Evolutionary conservation across 1,284 basidiomycete species (phyloP).

Genomic region (Austroboletus niveus): DNA sequence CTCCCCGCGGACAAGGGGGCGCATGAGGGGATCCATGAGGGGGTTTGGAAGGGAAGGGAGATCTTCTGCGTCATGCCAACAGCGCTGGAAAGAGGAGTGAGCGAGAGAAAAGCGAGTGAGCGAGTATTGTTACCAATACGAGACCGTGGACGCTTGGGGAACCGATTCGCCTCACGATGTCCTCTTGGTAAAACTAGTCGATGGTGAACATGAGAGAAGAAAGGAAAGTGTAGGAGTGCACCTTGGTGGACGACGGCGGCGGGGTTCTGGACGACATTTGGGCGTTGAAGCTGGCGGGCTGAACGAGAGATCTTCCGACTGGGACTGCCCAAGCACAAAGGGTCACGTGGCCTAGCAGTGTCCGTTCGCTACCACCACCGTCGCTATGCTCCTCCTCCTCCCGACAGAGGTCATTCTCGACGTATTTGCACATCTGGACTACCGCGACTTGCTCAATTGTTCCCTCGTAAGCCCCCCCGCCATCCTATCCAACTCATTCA

Average conservation of each 20-base stretch:
- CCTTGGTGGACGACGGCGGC: constrained; percentile 25
- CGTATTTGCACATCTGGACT: constrained; percentile 35
- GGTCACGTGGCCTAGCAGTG: constrained; percentile 19
- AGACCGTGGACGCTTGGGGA: constrained; percentile 35
- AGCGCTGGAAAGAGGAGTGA: constrained; percentile 48
- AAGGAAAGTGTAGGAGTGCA: neutral
- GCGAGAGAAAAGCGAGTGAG: neutral
- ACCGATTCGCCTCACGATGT: constrained; percentile 58
- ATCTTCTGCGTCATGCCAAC: constrained; percentile 81
- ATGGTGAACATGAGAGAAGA: neutral
- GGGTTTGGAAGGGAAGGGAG: constrained; percentile 42
- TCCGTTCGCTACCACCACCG: neutral
- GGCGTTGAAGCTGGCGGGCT: constrained; percentile 7
- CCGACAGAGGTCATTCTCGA: constrained; percentile 38
- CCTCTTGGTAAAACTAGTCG: constrained; percentile 71
- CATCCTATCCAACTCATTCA: neutral
- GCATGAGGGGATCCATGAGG: constrained; percentile 66
- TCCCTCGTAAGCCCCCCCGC: constrained; percentile 20
- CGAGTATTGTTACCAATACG: constrained; percentile 24
- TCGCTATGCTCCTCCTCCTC: constrained; percentile 18
- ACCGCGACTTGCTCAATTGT: constrained; percentile 38
- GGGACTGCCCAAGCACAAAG: constrained; percentile 1
- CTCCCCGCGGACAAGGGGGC: constrained; percentile 75
- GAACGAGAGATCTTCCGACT: neutral
- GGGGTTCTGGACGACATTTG: constrained; percentile 21